A percentile compares a stretch with the other conserved stretches of the same genome.
These are phyloP conservation scores for Paecilomyces formosus DNA, from an alignment of 2,329 filamentous ascomycete species.

Conservation along the genomic window DNA sequence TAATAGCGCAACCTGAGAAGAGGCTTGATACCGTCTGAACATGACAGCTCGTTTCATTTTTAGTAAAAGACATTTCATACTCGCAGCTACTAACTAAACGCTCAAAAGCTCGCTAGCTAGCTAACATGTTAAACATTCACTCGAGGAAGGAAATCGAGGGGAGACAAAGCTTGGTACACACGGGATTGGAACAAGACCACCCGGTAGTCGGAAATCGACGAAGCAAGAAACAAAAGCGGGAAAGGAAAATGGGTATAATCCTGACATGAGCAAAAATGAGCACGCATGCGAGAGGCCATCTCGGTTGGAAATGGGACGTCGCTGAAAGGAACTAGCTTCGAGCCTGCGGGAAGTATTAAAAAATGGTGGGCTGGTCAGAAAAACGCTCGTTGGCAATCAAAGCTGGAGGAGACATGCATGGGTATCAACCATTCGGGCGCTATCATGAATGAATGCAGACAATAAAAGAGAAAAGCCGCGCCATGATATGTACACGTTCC, in stretches of 20 bases:
- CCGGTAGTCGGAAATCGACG: background rate
- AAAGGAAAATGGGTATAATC: background rate
- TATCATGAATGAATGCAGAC: conserved; percentile 13
- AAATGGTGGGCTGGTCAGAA: conserved; percentile 6
- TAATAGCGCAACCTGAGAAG: background rate
- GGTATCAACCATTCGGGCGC: conserved; percentile 24
- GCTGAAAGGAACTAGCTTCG: conserved; percentile 19
- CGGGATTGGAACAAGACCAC: background rate
- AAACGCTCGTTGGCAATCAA: conserved; percentile 6
- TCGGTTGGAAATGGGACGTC: background rate
- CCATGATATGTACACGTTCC: conserved; percentile 18
- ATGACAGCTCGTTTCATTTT: background rate
- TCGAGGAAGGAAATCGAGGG: background rate
- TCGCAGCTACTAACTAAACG: background rate
- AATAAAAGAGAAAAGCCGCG: conserved; percentile 4
- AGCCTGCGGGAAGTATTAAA: conserved; percentile 21
- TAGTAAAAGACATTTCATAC: background rate
- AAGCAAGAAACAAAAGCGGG: background rate
- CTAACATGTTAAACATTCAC: background rate
- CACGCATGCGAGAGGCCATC: background rate
- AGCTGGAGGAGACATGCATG: conserved; percentile 14
- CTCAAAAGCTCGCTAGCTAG: background rate
- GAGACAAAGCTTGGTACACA: background rate
- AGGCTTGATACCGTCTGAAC: background rate
- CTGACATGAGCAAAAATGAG: background rate